Conservation (phyloP, 1,284 basidiomycete species). For the Porogramme epimiltina region DNA sequence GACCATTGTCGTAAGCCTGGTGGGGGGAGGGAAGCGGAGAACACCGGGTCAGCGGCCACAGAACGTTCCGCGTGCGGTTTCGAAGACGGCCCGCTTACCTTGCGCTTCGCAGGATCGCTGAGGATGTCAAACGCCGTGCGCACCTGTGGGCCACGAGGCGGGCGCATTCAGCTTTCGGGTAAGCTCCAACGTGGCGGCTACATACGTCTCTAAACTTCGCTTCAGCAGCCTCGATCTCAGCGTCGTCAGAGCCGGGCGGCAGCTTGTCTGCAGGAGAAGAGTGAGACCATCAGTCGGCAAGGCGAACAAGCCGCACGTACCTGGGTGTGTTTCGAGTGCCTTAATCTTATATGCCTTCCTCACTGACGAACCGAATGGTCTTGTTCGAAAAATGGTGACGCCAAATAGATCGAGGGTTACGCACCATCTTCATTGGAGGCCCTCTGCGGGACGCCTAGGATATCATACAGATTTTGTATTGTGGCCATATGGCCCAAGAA, state of each 20-base stretch:
- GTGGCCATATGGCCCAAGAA: conserved; percentile 30
- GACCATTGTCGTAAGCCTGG: conserved; percentile 53
- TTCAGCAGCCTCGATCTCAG: conserved; percentile 30
- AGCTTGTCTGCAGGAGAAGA: conserved; percentile 31
- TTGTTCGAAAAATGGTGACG: neutral
- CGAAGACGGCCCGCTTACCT: conserved; percentile 44
- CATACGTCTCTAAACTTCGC: conserved; percentile 35
- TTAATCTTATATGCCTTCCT: conserved; percentile 64
- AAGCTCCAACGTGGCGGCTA: neutral
- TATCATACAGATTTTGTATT: conserved; percentile 31
- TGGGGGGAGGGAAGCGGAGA: neutral
- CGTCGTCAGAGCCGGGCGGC: conserved; percentile 31
- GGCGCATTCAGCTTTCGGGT: neutral
- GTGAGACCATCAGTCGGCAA: neutral
- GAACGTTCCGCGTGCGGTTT: neutral
- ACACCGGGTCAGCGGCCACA: neutral
- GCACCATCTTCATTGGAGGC: conserved; percentile 34
- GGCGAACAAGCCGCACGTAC: conserved; percentile 32
- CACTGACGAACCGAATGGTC: conserved; percentile 38
- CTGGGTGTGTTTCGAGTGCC: conserved; percentile 62
- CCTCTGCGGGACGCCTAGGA: conserved; percentile 31
- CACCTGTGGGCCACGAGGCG: conserved; percentile 38
- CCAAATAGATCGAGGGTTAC: conserved; percentile 3
- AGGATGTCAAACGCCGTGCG: conserved; percentile 58
- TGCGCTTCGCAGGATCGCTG: conserved; percentile 56